Evolutionary conservation across 306 rosid species (phyloP), one percentile per base, ranked within the genome.

Genomic region (Quercus gilva): DNA sequence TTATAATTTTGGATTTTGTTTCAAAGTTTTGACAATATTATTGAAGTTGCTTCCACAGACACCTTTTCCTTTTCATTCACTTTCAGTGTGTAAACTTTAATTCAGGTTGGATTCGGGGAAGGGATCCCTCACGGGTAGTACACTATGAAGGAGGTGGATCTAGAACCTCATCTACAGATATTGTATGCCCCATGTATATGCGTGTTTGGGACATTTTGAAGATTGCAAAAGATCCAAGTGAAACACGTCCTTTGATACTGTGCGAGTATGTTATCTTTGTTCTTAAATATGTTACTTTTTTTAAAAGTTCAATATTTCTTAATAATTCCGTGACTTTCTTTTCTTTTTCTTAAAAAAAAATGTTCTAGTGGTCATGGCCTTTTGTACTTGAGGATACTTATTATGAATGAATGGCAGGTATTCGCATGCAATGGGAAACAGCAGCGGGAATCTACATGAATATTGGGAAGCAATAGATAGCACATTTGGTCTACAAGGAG

Each of bases 131-230:
- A 8, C 88, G 99, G 57, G 77, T 92, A 71, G 1, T 95, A 76
- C 99, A 95, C 82, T 95, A 95, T 5, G 99, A 95, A 90, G 97
- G 97, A 78, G 99, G 99, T 68, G 98, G 98, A 69, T 90, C 99
- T 53, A 89, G 96, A 86, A 95, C 99, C 52, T 63, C 95, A 20
- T 91, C 92, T 75, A 95, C 98, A 21, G 99, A 95, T 89, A 92
- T 92, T 75, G 85, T 95, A 33, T 95, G 99, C 74, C 98, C 99
- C 64, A 95, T 92, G 98, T 95, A 95, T 82, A 95, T 95, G 99
- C 95, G 99, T 71, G 91, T 91, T 79, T 89, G 96, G 98, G 99
- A 95, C 88, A 92, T 92, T 23, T 82, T 91, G 82, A 92, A 87
- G 86, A 91, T 95, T 71, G 97, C 99, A 49, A 87, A 90, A n/a